Base-by-base conservation (phyloP, 768 basidiomycete genomes). In the Mycena alexandri region DNA sequence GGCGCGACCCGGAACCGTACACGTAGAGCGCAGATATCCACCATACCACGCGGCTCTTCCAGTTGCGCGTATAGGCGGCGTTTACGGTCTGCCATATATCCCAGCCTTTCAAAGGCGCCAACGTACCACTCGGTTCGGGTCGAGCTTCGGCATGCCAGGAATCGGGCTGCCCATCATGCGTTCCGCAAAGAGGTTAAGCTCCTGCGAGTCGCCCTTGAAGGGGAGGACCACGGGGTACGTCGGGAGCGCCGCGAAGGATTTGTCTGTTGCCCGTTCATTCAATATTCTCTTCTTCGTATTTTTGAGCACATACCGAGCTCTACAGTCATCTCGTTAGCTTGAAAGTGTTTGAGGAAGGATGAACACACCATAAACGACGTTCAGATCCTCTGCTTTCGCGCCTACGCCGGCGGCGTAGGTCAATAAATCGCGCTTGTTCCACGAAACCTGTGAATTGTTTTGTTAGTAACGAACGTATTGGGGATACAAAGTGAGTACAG, bases 391-490 rank as follows among this genome's bases (percentile, higher is more conserved):
- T 44, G 83, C 83, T 78, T 93, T 94, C 17, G 93, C 93, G 16
- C 94, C 95, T 42, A 96, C 90, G 16, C 93, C 93, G 25, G 89
- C 81, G 14, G 93, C 91, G 70, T 95, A 96, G 2, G 88, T 85
- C 65, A 96, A 79, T 19, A 95, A 80, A 78, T 96, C 94, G 56
- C 93, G 87, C 79, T 90, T 89, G 75, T 92, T 94, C 94, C 94
- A 96, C 1, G 86, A 78, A 25, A 93, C 94, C 93, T 94, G 51
- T 38, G 4, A 38, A 29, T 29, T n/a, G n/a, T 29, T 38, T 10
- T 14, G 11, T 38, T 9, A 38, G 38, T 14, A 5, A 38, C 10
- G 38, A 38, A 38, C 29, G 13, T 33, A 16, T 12, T 17, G 43
- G 17, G 29, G 9, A 9, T 33, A 6, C 1, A 13, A 42, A 10